These are phyloP conservation scores for Mallotus repandus DNA, from an alignment of 441 rosid species.

Conservation along the genomic window DNA sequence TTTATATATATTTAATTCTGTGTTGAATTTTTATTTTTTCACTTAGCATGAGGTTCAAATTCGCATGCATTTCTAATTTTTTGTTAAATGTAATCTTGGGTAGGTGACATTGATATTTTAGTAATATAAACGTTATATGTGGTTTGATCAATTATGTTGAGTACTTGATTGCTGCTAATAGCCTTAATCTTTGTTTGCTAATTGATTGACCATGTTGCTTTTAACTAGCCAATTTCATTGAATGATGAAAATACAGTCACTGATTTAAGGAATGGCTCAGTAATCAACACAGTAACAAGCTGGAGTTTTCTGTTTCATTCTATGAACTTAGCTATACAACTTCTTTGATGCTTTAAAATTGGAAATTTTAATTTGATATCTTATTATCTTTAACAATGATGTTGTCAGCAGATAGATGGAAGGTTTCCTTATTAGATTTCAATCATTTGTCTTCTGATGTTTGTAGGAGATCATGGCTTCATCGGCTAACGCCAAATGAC, in stretches of 20 bases:
- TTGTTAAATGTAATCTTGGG: not conserved
- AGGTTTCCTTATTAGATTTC: not conserved
- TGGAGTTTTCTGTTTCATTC: not conserved
- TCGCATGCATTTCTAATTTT: not conserved
- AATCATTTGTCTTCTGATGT: slow-evolving; percentile 21
- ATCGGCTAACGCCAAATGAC: slow-evolving; percentile 31
- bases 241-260: not conserved
- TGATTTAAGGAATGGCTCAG: not conserved
- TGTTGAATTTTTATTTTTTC: too few species aligned
- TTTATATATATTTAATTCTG: too few species aligned
- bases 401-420: not conserved
- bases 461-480: slow-evolving; percentile 72
- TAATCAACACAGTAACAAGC: not conserved
- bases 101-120: not conserved
- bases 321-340: not conserved
- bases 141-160: not conserved
- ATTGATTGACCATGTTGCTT: not conserved
- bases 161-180: not conserved
- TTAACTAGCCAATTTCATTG: not conserved
- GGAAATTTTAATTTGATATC: not conserved
- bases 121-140: not conserved
- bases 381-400: not conserved
- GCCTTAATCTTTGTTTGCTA: not conserved
- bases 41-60: too few species aligned
- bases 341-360: not conserved